These are phyloP conservation scores for Pseudogymnoascus sp. DNA, from an alignment of 2,329 filamentous ascomycete genomes.

Conservation along the genomic window DNA sequence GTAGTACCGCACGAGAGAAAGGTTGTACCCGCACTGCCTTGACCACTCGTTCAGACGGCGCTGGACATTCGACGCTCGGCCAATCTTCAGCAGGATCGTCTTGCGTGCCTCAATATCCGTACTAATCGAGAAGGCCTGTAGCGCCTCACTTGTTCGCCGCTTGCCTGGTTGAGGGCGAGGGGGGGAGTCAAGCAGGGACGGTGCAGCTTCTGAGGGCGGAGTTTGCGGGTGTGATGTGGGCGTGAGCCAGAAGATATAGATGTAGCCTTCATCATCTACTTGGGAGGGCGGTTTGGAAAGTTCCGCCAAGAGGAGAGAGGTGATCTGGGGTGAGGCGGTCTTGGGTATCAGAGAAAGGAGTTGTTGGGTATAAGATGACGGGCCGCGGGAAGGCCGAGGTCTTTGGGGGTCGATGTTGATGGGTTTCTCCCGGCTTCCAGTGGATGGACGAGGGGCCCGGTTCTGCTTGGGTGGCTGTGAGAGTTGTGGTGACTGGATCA, in stretches of 20 bases:
- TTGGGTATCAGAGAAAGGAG: slow-evolving; percentile 63
- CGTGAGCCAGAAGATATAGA: slow-evolving; percentile 98
- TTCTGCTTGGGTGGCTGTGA: neutral
- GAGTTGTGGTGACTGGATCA: neutral
- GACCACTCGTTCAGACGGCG: slow-evolving; percentile 88
- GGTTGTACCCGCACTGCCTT: slow-evolving; percentile 80
- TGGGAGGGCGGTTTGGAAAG: slow-evolving; percentile 66
- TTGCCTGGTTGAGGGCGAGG: slow-evolving; percentile 27
- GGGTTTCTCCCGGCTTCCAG: neutral
- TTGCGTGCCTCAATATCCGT: slow-evolving; percentile 32
- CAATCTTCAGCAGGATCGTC: slow-evolving; percentile 62
- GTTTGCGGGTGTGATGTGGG: slow-evolving; percentile 49
- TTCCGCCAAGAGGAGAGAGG: slow-evolving; percentile 66
- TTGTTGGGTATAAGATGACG: slow-evolving; percentile 30
- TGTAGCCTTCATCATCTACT: slow-evolving; percentile 77
- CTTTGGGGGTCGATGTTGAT: slow-evolving; percentile 9
- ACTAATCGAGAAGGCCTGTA: slow-evolving; percentile 29
- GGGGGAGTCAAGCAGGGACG: slow-evolving; percentile 49
- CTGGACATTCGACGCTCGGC: slow-evolving; percentile 72
- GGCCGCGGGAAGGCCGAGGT: slow-evolving; percentile 22
- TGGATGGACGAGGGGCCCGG: neutral
- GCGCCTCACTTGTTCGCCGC: slow-evolving; percentile 14
- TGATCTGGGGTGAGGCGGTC: slow-evolving; percentile 56
- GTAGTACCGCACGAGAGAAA: slow-evolving; percentile 85
- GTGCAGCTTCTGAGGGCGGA: slow-evolving; percentile 50